These are phyloP conservation scores for Curvularia eragrostidis DNA, from an alignment of 2,329 filamentous ascomycete genomes.

Conservation along the genomic window DNA sequence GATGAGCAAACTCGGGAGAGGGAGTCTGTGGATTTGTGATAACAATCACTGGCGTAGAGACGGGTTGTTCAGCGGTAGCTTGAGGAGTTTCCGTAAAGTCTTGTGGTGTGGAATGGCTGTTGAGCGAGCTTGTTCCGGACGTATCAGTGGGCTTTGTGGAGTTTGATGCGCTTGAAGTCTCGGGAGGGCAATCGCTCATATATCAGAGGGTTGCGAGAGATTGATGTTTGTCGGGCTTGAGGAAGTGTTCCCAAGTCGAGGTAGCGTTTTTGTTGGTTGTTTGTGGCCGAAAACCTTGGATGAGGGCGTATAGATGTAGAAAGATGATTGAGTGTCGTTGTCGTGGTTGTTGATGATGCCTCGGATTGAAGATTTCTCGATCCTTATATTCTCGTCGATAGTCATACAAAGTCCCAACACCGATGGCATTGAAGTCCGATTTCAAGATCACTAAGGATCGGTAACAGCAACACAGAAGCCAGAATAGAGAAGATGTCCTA, in stretches of 20 bases:
- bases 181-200: slow-evolving; percentile 35
- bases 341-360: slow-evolving; percentile 19
- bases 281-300: not conserved
- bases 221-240: slow-evolving; percentile 8
- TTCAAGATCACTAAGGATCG: slow-evolving; percentile 27
- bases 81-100: slow-evolving; percentile 30
- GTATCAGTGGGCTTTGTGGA: slow-evolving; percentile 20
- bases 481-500: slow-evolving; percentile 32
- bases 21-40: slow-evolving; percentile 22
- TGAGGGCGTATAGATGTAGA: not conserved
- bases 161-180: slow-evolving; percentile 35
- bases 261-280: slow-evolving; percentile 14
- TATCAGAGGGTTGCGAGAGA: slow-evolving; percentile 9
- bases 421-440: slow-evolving; percentile 16
- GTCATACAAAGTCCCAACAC: slow-evolving; percentile 19
- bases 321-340: slow-evolving; percentile 12
- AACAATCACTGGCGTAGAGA: slow-evolving; percentile 28
- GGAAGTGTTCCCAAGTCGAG: not conserved
- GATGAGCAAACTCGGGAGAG: slow-evolving; percentile 14
- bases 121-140: slow-evolving; percentile 17
- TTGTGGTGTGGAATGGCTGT: slow-evolving; percentile 13
- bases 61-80: slow-evolving; percentile 26
- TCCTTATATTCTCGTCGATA: slow-evolving; percentile 33
- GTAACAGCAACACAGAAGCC: slow-evolving; percentile 31
- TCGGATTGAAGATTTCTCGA: slow-evolving; percentile 16